These are phyloP conservation scores for Schizosaccharomyces osmophilus DNA, from an alignment of 805 yeast species.

Conservation along the genomic window DNA sequence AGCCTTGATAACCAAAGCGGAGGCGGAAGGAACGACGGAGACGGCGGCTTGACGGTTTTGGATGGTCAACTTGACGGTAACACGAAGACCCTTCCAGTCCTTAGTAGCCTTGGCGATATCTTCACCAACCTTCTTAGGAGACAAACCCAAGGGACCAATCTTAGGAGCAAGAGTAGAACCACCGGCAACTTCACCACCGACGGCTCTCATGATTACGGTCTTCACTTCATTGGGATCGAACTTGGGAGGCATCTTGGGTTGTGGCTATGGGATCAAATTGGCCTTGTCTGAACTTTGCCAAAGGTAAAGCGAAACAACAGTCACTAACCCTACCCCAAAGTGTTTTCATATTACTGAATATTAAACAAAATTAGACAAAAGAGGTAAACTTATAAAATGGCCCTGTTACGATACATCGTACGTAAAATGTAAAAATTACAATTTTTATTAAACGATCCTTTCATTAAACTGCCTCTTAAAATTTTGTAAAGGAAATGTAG, in stretches of 20 bases:
- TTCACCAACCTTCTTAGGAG: conserved; percentile 46
- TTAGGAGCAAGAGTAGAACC: conserved; percentile 98
- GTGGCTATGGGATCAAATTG: background rate
- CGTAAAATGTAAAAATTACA: too few relatives aligned
- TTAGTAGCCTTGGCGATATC: conserved; percentile 99
- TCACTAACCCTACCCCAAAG: conserved; percentile 17
- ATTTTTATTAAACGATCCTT: too few relatives aligned
- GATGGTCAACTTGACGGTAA: conserved; percentile 92
- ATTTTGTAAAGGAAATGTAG: too few relatives aligned
- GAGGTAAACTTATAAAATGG: too few relatives aligned
- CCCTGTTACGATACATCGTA: too few relatives aligned
- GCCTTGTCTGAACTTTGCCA: background rate
- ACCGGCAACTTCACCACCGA: conserved; percentile 99
- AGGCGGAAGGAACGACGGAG: conserved; percentile 97
- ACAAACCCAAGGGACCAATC: conserved; percentile 98
- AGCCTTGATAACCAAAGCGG: conserved; percentile 95
- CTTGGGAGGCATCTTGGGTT: conserved; percentile 9
- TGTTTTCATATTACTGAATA: conserved; percentile 12
- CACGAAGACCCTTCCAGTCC: conserved; percentile 84
- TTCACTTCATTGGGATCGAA: conserved; percentile 97
- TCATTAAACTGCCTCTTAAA: too few relatives aligned
- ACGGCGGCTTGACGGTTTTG: conserved; percentile 99
- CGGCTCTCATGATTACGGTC: conserved; percentile 96
- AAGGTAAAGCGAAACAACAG: background rate
- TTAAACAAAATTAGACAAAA: too few relatives aligned